Conservation (phyloP, 2,329 filamentous ascomycete species). For the Trichoderma polysporum region DNA sequence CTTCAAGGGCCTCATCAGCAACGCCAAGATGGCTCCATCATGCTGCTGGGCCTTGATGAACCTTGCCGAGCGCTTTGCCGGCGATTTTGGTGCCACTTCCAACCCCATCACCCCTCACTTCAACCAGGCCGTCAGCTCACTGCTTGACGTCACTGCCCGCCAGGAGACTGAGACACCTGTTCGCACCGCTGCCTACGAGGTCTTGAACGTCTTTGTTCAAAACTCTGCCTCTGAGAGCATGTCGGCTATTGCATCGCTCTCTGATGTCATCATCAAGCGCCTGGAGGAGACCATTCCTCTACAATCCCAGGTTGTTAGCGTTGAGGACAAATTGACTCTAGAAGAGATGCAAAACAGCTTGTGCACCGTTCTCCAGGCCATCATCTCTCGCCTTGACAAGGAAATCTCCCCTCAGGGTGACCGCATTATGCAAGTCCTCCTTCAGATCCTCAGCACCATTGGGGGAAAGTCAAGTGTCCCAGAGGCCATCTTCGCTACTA, state of each 20-base stretch:
- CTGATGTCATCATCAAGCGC: constrained; percentile 84
- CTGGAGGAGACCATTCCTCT: constrained; percentile 87
- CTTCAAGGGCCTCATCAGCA: constrained; percentile 85
- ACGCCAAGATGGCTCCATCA: constrained; percentile 94
- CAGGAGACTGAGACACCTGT: constrained; percentile 82
- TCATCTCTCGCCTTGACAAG: constrained; percentile 85
- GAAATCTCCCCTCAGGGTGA: constrained; percentile 90
- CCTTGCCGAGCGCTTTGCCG: constrained; percentile 90
- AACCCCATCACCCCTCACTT: constrained; percentile 92
- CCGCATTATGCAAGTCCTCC: constrained; percentile 85
- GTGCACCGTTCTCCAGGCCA: constrained; percentile 85
- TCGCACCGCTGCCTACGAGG: constrained; percentile 94
- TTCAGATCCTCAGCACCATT: constrained; percentile 75
- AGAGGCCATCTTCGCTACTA: constrained; percentile 87
- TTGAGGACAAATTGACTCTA: constrained; percentile 92
- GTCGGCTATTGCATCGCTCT: constrained; percentile 74
- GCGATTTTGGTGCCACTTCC: constrained; percentile 71
- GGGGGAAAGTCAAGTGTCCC: constrained; percentile 89
- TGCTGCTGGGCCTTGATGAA: constrained; percentile 99
- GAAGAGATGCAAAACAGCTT: constrained; percentile 98
- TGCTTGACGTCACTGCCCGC: constrained; percentile 82
- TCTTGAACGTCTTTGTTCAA: constrained; percentile 90
- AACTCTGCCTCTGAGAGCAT: constrained; percentile 88
- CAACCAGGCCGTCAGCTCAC: constrained; percentile 81
- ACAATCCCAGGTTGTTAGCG: constrained; percentile 90